Percentiles rank a stretch among this genome's conserved stretches.
Conservation (phyloP, 306 rosid genomes). For the Castanospermum australe region DNA sequence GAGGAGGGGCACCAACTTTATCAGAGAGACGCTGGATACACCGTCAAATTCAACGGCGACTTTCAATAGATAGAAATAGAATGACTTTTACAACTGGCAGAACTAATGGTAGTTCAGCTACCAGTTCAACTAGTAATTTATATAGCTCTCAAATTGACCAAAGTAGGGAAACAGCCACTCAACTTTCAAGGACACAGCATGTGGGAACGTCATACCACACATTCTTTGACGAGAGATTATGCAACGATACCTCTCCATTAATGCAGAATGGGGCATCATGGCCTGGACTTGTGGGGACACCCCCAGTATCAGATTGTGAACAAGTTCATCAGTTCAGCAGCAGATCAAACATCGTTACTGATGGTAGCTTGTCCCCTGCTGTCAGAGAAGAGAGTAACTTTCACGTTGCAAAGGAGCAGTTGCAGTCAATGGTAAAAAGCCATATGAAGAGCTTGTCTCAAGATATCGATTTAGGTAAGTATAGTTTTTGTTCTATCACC, state of each 20-base stretch:
- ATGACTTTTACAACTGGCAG: slow-evolving; percentile 47
- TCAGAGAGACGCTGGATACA: slow-evolving; percentile 77
- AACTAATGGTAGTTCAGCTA: slow-evolving; percentile 47
- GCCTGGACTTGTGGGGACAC: slow-evolving; percentile 51
- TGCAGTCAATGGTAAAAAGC: slow-evolving; percentile 56
- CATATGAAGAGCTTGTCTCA: slow-evolving; percentile 63
- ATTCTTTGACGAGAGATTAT: slow-evolving; percentile 66
- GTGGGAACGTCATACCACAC: slow-evolving; percentile 55
- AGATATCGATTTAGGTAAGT: slow-evolving; percentile 57
- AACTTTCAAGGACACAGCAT: slow-evolving; percentile 44
- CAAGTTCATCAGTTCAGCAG: slow-evolving; percentile 52
- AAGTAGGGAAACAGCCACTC: slow-evolving; percentile 49
- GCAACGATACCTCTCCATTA: slow-evolving; percentile 45
- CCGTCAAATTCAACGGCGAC: slow-evolving; percentile 74
- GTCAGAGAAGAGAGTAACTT: slow-evolving; percentile 47
- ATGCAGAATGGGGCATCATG: slow-evolving; percentile 45
- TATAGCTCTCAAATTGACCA: slow-evolving; percentile 50
- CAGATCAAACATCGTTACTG: slow-evolving; percentile 41
- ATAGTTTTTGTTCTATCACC: slow-evolving; percentile 13
- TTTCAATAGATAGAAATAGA: slow-evolving; percentile 49
- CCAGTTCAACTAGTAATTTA: slow-evolving; percentile 38
- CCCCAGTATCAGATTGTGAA: slow-evolving; percentile 40
- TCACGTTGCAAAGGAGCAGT: slow-evolving; percentile 59
- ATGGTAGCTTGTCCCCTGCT: slow-evolving; percentile 27
- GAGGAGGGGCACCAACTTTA: slow-evolving; percentile 84